These are phyloP conservation scores for Fusarium luffae DNA, from an alignment of 2,329 filamentous ascomycete species.

Conservation along the genomic window DNA sequence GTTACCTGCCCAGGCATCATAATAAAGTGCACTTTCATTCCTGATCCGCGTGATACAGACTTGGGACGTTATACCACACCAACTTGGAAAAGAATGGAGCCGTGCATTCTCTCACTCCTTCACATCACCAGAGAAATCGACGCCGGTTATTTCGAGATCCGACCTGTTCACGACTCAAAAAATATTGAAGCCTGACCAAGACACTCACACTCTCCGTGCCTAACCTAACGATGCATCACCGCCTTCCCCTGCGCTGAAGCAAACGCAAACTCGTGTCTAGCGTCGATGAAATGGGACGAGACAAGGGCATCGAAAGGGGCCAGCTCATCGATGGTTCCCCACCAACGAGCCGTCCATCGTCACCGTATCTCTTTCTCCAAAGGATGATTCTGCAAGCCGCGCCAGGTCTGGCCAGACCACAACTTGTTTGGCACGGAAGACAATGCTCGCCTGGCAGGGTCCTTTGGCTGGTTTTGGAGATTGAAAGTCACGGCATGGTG, in stretches of 20 bases:
- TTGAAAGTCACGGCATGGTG: slow-evolving; percentile 25
- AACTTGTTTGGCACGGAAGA: slow-evolving; percentile 20
- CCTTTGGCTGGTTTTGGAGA: slow-evolving; percentile 30
- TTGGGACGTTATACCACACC: slow-evolving; percentile 5
- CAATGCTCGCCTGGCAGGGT: slow-evolving; percentile 30
- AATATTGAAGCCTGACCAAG: slow-evolving; percentile 43
- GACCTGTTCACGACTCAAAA: slow-evolving; percentile 13
- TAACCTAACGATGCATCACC: slow-evolving; percentile 48
- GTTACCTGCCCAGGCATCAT: not conserved
- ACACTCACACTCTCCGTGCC: slow-evolving; percentile 36
- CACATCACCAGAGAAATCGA: slow-evolving; percentile 14
- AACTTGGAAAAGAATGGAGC: slow-evolving; percentile 11
- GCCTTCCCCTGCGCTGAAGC: slow-evolving; percentile 42
- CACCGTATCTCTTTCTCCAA: slow-evolving; percentile 45
- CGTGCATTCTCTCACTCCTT: slow-evolving; percentile 18
- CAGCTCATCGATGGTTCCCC: slow-evolving; percentile 47
- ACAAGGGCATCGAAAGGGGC: slow-evolving; percentile 46
- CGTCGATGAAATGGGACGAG: slow-evolving; percentile 45
- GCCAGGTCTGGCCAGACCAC: slow-evolving; percentile 14
- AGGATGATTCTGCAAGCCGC: slow-evolving; percentile 42
- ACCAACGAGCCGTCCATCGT: slow-evolving; percentile 43
- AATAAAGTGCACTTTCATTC: not conserved
- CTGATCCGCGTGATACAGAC: slow-evolving; percentile 21
- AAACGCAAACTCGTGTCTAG: slow-evolving; percentile 42
- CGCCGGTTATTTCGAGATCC: slow-evolving; percentile 13